Percentiles rank a stretch among this genome's conserved stretches.
phyloP scores from a whole-genome alignment of 441 rosid species.

The Adansonia grandidieri region DNA sequence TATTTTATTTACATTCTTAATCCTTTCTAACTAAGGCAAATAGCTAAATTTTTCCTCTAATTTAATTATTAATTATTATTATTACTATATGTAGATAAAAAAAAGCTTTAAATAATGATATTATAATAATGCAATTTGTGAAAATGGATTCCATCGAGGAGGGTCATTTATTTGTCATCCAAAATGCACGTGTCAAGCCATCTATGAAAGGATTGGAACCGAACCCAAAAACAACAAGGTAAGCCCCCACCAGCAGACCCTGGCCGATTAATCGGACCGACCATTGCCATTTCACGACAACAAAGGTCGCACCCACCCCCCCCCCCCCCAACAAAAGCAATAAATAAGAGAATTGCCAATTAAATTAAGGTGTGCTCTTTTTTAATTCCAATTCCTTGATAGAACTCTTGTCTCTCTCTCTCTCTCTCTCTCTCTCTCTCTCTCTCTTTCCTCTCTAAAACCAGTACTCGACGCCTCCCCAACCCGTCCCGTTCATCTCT shows the following conservation, averaged over 20 bases:
- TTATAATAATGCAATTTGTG: not conserved
- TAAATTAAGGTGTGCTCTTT: conserved; percentile 33
- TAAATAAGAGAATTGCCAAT: conserved; percentile 31
- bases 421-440: not conserved
- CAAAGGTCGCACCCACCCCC: not conserved
- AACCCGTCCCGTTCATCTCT: conserved; percentile 32
- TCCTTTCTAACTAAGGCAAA: too few species aligned
- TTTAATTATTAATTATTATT: too few species aligned
- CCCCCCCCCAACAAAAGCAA: not conserved
- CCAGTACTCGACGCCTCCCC: conserved; percentile 32
- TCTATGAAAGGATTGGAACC: conserved; percentile 7
- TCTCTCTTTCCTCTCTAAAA: not conserved
- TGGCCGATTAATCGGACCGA: not conserved
- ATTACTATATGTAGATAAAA: too few species aligned
- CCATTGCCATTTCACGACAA: not conserved
- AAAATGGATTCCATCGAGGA: not conserved
- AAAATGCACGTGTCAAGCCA: not conserved
- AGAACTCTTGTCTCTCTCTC: conserved; percentile 25
- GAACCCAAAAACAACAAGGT: not conserved
- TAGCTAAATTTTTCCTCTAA: not conserved
- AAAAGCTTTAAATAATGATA: not conserved
- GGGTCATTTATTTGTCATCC: not conserved
- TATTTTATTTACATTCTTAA: too few species aligned
- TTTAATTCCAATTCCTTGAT: conserved; percentile 33
- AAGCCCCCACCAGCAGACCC: not conserved